phyloP scores from a whole-genome alignment of 192 early-diverging fungal genomes.

The Rhizophagus prolifer region DNA sequence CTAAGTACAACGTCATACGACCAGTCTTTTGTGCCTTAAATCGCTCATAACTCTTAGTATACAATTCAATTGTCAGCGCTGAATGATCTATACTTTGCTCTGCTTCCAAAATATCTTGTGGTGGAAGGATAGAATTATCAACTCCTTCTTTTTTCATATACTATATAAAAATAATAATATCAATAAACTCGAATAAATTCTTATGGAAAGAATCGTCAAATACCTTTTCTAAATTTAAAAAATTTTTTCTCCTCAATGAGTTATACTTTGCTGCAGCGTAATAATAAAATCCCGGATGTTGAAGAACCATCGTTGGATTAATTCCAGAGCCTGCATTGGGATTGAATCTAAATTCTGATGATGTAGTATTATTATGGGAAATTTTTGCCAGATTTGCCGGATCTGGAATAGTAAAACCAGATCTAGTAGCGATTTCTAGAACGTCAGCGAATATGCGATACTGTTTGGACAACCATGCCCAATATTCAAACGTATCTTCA shows the following conservation, averaged over 20 bases:
- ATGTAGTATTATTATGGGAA: conserved; percentile 37
- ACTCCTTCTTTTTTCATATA: background rate
- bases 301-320: conserved; percentile 68
- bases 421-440: conserved; percentile 66
- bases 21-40: conserved; percentile 73
- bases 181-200: background rate
- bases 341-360: conserved; percentile 36
- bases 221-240: conserved; percentile 50
- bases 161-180: background rate
- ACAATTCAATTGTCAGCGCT: conserved; percentile 69
- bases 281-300: conserved; percentile 88
- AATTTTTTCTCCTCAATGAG: conserved; percentile 65
- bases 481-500: conserved; percentile 81
- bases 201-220: background rate
- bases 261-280: conserved; percentile 71
- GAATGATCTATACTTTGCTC: conserved; percentile 67
- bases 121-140: conserved; percentile 33
- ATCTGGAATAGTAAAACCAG: conserved; percentile 64
- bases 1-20: conserved; percentile 82
- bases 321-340: conserved; percentile 38
- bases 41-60: conserved; percentile 91
- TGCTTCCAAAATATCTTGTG: conserved; percentile 38
- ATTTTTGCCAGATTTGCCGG: conserved; percentile 31
- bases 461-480: conserved; percentile 82
- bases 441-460: conserved; percentile 80